Percentiles rank a stretch among this genome's conserved stretches.
phyloP scores from a whole-genome alignment of 1,284 basidiomycete genomes.

The Cryptococcus sp. region DNA sequence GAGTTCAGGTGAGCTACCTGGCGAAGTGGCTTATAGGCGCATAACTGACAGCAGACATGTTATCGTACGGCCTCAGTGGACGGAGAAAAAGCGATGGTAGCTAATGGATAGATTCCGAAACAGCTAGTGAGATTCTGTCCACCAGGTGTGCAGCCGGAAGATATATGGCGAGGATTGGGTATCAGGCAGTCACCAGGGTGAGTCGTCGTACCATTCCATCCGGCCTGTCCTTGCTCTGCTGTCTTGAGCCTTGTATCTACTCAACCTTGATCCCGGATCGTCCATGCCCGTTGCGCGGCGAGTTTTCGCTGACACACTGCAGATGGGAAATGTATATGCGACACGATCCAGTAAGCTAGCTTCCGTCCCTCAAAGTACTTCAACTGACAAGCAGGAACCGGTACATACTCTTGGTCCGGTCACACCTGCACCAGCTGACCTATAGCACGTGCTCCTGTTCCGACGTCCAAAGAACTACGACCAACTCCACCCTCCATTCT shows the following conservation, averaged over 20 bases:
- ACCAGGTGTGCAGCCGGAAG: slow-evolving; percentile 42
- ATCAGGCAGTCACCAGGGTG: slow-evolving; percentile 47
- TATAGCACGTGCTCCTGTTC: slow-evolving; percentile 43
- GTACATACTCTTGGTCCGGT: slow-evolving; percentile 11
- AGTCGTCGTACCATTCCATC: slow-evolving; percentile 13
- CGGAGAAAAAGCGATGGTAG: not conserved
- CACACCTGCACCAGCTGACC: not conserved
- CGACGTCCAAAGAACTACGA: slow-evolving; percentile 44
- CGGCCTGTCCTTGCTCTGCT: too few species aligned
- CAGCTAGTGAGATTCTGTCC: slow-evolving; percentile 44
- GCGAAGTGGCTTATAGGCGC: not conserved
- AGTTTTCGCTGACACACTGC: not conserved
- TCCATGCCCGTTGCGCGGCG: too few species aligned
- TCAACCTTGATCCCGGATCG: too few species aligned
- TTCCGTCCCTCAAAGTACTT: not conserved
- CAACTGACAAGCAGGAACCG: slow-evolving; percentile 29
- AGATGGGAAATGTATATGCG: slow-evolving; percentile 50
- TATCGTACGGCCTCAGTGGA: slow-evolving; percentile 34
- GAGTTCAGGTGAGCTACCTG: slow-evolving; percentile 41
- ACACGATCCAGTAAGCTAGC: slow-evolving; percentile 43
- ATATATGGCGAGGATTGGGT: slow-evolving; percentile 46
- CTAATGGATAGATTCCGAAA: slow-evolving; percentile 39
- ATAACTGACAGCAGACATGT: slow-evolving; percentile 37
- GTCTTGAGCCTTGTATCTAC: not conserved
- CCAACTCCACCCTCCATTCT: slow-evolving; percentile 33